These are phyloP conservation scores for Austroboletus olivaceoglutinosus DNA, from an alignment of 1,284 basidiomycete species.

Conservation along the genomic window DNA sequence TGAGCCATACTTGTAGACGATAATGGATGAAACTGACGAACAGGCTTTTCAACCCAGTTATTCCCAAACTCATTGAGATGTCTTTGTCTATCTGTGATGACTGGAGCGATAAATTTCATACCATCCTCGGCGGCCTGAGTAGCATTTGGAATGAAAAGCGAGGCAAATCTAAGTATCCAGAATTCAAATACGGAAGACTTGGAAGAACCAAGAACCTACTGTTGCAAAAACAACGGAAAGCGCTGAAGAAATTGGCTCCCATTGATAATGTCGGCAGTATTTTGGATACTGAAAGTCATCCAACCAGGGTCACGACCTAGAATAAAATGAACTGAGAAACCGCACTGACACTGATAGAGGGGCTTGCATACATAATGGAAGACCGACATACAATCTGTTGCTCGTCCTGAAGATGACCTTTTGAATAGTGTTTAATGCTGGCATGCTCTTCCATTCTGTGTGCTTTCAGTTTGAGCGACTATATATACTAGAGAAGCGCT, in stretches of 20 bases:
- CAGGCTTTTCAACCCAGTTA: constrained; percentile 40
- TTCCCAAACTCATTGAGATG: constrained; percentile 33
- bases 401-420: constrained; percentile 32
- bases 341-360: not conserved
- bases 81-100: constrained; percentile 38
- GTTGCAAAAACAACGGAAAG: constrained; percentile 39
- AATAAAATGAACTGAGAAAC: not conserved
- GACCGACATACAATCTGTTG: constrained; percentile 39
- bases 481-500: not conserved
- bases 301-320: not conserved
- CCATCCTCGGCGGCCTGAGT: constrained; percentile 7
- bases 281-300: not conserved
- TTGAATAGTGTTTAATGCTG: constrained; percentile 12
- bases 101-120: constrained; percentile 21
- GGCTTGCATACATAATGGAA: constrained; percentile 34
- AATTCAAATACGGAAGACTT: not conserved
- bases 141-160: constrained; percentile 23
- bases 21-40: constrained; percentile 15
- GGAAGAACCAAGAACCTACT: constrained; percentile 26
- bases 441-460: constrained; percentile 32
- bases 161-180: not conserved
- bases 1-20: not conserved
- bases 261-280: constrained; percentile 3
- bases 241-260: constrained; percentile 28
- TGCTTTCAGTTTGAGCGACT: not conserved